A percentile compares a stretch with the other conserved stretches of the same genome.
phyloP scores from a whole-genome alignment of 352 stramenopile genomes.

The Globisporangium echinulatum region DNA sequence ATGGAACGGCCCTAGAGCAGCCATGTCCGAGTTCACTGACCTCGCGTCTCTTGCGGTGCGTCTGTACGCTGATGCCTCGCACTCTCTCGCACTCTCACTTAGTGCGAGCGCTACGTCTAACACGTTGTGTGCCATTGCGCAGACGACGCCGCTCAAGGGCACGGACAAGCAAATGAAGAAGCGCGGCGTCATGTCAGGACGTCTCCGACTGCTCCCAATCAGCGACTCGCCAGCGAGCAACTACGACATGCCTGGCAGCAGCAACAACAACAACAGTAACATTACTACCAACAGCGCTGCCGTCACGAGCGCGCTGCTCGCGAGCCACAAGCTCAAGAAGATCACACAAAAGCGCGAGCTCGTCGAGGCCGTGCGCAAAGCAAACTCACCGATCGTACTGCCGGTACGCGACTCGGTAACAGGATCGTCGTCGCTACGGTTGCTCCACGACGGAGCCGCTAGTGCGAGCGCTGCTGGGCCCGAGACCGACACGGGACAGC shows the following conservation, averaged over 20 bases:
- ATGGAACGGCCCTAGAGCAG: slow-evolving; percentile 4
- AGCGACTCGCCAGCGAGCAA: slow-evolving; percentile 23
- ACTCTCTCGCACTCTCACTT: not conserved
- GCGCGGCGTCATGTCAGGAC: slow-evolving; percentile 27
- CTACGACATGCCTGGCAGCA: slow-evolving; percentile 18
- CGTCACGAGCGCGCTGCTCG: slow-evolving; percentile 8
- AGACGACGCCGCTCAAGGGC: slow-evolving; percentile 24
- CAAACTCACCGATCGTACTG: slow-evolving; percentile 59
- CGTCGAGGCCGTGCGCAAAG: slow-evolving; percentile 68
- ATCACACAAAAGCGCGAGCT: slow-evolving; percentile 76
- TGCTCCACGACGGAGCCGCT: slow-evolving; percentile 16
- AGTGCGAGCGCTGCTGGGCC: slow-evolving; percentile 11
- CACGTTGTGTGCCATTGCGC: not conserved
- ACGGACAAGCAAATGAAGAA: slow-evolving; percentile 47
- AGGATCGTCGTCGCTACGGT: slow-evolving; percentile 20
- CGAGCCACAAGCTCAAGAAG: slow-evolving; percentile 45
- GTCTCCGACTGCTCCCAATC: slow-evolving; percentile 47
- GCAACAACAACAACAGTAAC: slow-evolving; percentile 24
- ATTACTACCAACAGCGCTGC: slow-evolving; percentile 11
- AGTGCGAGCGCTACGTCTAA: not conserved
- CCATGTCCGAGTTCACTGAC: slow-evolving; percentile 53
- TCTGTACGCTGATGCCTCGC: not conserved
- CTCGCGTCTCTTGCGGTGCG: slow-evolving; percentile 31
- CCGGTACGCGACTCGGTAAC: slow-evolving; percentile 28
- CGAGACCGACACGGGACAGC: slow-evolving; percentile 34